Evolutionary conservation across 129 eudicot genomes (phyloP), one percentile per base, ranked within the genome.

Genomic region (Oenanthe sinensis): DNA sequence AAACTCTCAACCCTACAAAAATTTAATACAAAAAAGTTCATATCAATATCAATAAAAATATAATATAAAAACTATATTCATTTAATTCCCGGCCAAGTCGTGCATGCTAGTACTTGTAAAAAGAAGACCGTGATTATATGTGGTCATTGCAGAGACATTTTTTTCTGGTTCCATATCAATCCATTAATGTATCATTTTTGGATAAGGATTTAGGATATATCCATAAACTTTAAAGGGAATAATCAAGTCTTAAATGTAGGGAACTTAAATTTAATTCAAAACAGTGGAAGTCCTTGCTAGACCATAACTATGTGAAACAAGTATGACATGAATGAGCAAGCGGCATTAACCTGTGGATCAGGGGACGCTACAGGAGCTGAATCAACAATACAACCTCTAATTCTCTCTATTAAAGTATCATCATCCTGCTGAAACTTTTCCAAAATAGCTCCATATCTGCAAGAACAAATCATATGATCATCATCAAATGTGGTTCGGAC

Each of bases 321-420:
- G 50, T 44, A 44, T 72, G 48, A 4, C 42, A 67, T 67, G 13
- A 30, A 6, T 67, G 72, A 67, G 72, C 33, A 30, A 80, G 70
- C n/a, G 17, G n/a, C 50, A 50, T 75, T 22, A 80, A 95, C 98
- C 95, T 92, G 97, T 78, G 99, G 97, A 83, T 96, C 97, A 22
- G 99, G 89, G 70, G 90, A 80, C 26, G 96, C 97, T 30, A 90
- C 97, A 28, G 99, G 99, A 80, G 99, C 99, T 75, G 99, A 96
- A 87, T 96, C 99, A 68, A 96, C 99, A 39, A 96, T 79, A 79
- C 97, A 96, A 4, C 99, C 99, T 83, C 86, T 96, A 55, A 96
- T 96, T 79, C 81, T 84, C 48, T 82, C 90, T 77, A 84, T 73
- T 75, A 92, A 73, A 49, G 85, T 74, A 79, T 80, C 82, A 70